phyloP scores from a whole-genome alignment of 441 rosid species.

The Gossypium laxum region DNA sequence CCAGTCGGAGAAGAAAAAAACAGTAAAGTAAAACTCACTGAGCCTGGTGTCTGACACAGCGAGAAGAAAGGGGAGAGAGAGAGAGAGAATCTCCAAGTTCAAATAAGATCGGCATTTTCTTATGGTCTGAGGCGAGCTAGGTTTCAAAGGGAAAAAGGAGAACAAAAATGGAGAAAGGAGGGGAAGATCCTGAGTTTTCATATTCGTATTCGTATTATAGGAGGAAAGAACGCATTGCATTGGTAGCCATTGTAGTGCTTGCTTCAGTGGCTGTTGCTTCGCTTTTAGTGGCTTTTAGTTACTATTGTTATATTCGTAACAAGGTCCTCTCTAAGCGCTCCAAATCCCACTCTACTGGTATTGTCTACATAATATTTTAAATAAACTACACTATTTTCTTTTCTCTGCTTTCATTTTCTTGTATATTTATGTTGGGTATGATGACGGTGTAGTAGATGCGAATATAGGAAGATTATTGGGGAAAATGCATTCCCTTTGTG shows the following conservation, averaged over 20 bases:
- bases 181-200: conserved; percentile 15
- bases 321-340: conserved; percentile 55
- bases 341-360: conserved; percentile 32
- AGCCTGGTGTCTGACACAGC: conserved; percentile 9
- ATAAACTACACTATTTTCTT: background rate
- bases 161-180: background rate
- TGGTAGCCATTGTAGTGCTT: conserved; percentile 58
- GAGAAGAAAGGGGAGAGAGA: background rate
- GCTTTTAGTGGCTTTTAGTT: conserved; percentile 70
- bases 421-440: background rate
- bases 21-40: conserved; percentile 6
- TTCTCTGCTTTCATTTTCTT: background rate
- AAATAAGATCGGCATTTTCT: conserved; percentile 2
- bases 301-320: conserved; percentile 78
- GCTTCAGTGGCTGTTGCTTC: conserved; percentile 64
- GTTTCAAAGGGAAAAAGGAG: background rate
- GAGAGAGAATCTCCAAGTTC: conserved; percentile 16
- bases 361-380: background rate
- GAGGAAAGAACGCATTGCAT: conserved; percentile 49
- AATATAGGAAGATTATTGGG: background rate
- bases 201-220: conserved; percentile 25
- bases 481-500: background rate
- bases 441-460: background rate
- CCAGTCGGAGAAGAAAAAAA: conserved; percentile 24
- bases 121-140: background rate